Percentiles rank a stretch among this genome's conserved stretches.
phyloP scores from a whole-genome alignment of 805 yeast species.

The Wickerhamia fluorescens region DNA sequence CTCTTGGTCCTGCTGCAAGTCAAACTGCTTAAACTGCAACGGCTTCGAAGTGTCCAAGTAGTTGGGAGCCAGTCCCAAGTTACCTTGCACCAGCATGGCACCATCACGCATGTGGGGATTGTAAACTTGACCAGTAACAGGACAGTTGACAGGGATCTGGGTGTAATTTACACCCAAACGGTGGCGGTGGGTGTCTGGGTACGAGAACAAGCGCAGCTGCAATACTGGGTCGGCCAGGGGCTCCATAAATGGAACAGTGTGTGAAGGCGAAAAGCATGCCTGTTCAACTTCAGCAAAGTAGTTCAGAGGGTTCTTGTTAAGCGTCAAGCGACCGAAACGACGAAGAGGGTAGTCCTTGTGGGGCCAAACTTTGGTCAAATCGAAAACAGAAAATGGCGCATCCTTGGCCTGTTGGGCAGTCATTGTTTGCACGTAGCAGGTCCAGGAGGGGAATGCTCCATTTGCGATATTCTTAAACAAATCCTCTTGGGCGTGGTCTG shows the following conservation, averaged over 20 bases:
- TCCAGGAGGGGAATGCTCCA: conserved; percentile 81
- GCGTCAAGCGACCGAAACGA: conserved; percentile 46
- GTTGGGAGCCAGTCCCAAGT: conserved; percentile 73
- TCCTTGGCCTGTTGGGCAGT: conserved; percentile 72
- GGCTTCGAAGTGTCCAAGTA: conserved; percentile 56
- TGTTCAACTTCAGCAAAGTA: conserved; percentile 39
- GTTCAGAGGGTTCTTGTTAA: conserved; percentile 51
- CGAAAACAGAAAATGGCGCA: conserved; percentile 77
- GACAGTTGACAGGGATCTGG: conserved; percentile 72
- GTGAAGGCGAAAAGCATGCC: conserved; percentile 66
- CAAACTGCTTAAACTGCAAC: conserved; percentile 37
- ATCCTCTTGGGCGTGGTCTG: conserved; percentile 78
- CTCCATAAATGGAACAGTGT: conserved; percentile 69
- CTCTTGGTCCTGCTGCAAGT: conserved; percentile 63
- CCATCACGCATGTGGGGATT: conserved; percentile 81
- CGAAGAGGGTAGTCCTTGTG: conserved; percentile 49
- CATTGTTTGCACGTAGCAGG: conserved; percentile 80
- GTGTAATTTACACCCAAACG: conserved; percentile 65
- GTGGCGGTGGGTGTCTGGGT: conserved; percentile 72
- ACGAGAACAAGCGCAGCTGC: conserved; percentile 70
- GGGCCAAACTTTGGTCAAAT: conserved; percentile 73
- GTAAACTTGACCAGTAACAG: conserved; percentile 41
- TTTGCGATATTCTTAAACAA: conserved; percentile 70
- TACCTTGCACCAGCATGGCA: conserved; percentile 52
- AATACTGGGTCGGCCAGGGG: conserved; percentile 73